A percentile compares a stretch with the other conserved stretches of the same genome.
phyloP scores from a whole-genome alignment of 1,139 yeast species.

The Blastobotrys arbuscula region DNA sequence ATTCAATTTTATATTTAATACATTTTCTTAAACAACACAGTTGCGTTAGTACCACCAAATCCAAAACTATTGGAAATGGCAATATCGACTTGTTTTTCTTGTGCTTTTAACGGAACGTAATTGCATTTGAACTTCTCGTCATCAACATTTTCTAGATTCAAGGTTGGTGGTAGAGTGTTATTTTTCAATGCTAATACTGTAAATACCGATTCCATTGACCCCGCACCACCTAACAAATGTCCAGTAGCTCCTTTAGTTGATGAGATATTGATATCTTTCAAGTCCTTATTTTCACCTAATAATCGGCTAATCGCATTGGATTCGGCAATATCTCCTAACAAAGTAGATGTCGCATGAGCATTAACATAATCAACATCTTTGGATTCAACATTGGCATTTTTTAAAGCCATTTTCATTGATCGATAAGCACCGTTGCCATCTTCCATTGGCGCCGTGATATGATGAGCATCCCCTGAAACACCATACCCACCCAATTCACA shows the following conservation, averaged over 20 bases:
- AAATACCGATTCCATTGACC: slow-evolving; percentile 85
- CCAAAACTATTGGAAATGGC: slow-evolving; percentile 93
- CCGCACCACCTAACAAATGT: slow-evolving; percentile 93
- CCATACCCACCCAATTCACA: slow-evolving; percentile 89
- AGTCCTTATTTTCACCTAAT: slow-evolving; percentile 30
- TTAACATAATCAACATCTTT: slow-evolving; percentile 66
- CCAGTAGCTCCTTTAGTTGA: slow-evolving; percentile 93
- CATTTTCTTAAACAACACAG: slow-evolving; percentile 27
- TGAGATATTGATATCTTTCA: slow-evolving; percentile 44
- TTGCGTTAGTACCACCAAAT: slow-evolving; percentile 93
- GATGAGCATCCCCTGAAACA: slow-evolving; percentile 84
- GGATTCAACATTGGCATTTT: slow-evolving; percentile 42
- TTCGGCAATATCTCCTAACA: slow-evolving; percentile 86
- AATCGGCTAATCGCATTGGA: slow-evolving; percentile 58
- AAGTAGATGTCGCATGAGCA: slow-evolving; percentile 96
- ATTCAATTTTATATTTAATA: no score
- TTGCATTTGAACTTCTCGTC: slow-evolving; percentile 47
- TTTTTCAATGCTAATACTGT: slow-evolving; percentile 61
- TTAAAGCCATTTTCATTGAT: slow-evolving; percentile 75
- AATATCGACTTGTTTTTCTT: slow-evolving; percentile 38
- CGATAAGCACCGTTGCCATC: slow-evolving; percentile 80
- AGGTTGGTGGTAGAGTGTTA: slow-evolving; percentile 67
- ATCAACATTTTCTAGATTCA: slow-evolving; percentile 53
- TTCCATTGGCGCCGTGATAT: slow-evolving; percentile 84
- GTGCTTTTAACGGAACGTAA: slow-evolving; percentile 51